A percentile compares a stretch with the other conserved stretches of the same genome.
phyloP scores from a whole-genome alignment of 1,284 basidiomycete species.

The Heterobasidion irregulare region DNA sequence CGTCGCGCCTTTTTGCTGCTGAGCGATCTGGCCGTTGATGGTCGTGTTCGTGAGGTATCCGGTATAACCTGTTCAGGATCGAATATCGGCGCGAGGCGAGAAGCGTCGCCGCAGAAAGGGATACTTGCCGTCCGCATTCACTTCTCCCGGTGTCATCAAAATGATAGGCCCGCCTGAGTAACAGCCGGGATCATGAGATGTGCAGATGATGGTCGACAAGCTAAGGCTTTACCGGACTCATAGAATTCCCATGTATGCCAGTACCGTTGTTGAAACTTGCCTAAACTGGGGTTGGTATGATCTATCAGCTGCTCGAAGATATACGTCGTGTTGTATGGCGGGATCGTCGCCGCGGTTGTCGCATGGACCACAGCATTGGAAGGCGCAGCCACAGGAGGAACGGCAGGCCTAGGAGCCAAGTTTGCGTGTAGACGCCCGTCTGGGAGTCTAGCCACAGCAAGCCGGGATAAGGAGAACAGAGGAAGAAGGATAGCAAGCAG shows the following conservation, averaged over 20 bases:
- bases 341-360: neutral
- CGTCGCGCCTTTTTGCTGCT: conserved; percentile 54
- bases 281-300: conserved; percentile 56
- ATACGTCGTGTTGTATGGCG: conserved; percentile 35
- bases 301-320: conserved; percentile 67
- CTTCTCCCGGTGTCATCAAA: conserved; percentile 43
- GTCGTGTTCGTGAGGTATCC: conserved; percentile 57
- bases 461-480: neutral
- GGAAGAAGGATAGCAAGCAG: neutral
- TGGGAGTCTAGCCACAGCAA: neutral
- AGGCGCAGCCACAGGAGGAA: neutral
- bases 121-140: conserved; percentile 29
- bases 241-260: conserved; percentile 62
- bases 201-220: neutral
- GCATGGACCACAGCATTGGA: neutral
- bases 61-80: conserved; percentile 15
- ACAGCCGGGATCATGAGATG: neutral
- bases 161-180: conserved; percentile 58
- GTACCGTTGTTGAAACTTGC: conserved; percentile 71
- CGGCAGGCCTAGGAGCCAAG: conserved; percentile 1
- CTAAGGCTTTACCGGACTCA: conserved; percentile 32
- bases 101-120: too few species aligned
- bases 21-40: conserved; percentile 59
- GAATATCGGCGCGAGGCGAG: neutral
- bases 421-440: conserved; percentile 1